Base-by-base conservation (phyloP, 2,329 filamentous ascomycete genomes). In the Hirsutella rhossiliensis region DNA sequence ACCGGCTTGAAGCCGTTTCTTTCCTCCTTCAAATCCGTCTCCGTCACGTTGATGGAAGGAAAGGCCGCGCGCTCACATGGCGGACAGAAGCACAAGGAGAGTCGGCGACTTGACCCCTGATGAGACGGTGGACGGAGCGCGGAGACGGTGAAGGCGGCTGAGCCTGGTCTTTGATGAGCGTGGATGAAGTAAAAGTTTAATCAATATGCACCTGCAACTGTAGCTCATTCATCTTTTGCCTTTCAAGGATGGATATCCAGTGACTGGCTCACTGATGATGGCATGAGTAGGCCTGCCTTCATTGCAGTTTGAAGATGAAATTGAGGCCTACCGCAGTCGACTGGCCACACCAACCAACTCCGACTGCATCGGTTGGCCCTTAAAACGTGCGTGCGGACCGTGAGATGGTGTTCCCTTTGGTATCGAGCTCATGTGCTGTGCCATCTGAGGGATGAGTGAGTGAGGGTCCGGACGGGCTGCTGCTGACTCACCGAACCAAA, bases 101-200 rank as follows among this genome's bases (percentile, higher is more conserved):
- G n/a, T 52, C 52, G 45, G 55, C 50, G 47, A 51, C 43, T 13
- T 17, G 34, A 11, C 9, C 18, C n/a, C 5, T 19, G 17, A 11
- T 17, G 15, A 11, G 34, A 37, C 34, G n/a, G 18, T 37, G 12
- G 13, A 17, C n/a, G 13, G 34, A 17, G 3, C n/a, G 34, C 15
- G n/a, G 34, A 17, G 9, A 11, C 34, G n/a, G 34, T 17, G 18
- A 18, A 3, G 18, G 12, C 34, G 17, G n/a, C 4, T 36, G n/a
- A 5, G 34, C 34, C 19, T 19, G 11, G 7, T 20, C 9, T 19
- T 20, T 31, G 11, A 17, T n/a, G 15, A 37, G 18, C 15, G n/a
- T 34, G 2, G 34, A 18, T n/a, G n/a, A 17, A 37, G 17, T 37
- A 37, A 37, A 37, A 37, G 34, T 37, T 17, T 37, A 37, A 37